Base-by-base conservation (phyloP, 176 grass and related monocot genomes). In the Rhynchospora pubera region DNA sequence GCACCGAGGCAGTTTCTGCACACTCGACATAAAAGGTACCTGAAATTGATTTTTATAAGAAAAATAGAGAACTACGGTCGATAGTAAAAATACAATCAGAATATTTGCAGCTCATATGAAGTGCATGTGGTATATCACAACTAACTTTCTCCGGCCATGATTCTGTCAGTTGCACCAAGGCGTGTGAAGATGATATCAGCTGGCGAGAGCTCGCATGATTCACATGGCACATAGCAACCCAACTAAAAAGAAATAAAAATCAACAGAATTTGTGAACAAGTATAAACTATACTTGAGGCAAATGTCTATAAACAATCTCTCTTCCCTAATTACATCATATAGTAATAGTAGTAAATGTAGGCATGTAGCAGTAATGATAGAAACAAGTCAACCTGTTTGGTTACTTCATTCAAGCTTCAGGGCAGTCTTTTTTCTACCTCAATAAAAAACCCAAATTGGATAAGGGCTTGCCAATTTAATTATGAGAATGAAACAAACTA, bases 81-180 rank as follows among this genome's bases (percentile, higher is more conserved):
- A 71, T 47, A 43, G 62, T 16, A 80, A 76, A 4, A 13, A 74
- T 69, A 59, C 53, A 2, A 46, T 22, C n/a, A 1, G 15, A 46
- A 56, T 52, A 23, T 59, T 71, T 71, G 34, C 28, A 71, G 66
- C 32, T 71, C 13, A 30, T 65, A 72, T 46, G 24, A 23, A 61
- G 22, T 39, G 34, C 18, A 75, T 73, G 82, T n/a, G 50, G 50
- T 57, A 59, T 58, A 63, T 61, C 18, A 76, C 62, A 18, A 89
- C 94, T 65, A 70, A 97, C 95, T 97, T 91, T 97, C 95, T 52
- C 95, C 92, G 58, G 95, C 90, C 95, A 97, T 94, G 60, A 97
- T 97, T 76, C 88, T 84, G 83, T 97, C 95, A 28, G 87, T 94
- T 76, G 95, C 95, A 81, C 95, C 95, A 85, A 97, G 92, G 39